phyloP scores from a whole-genome alignment of 2,329 filamentous ascomycete genomes.

The Exutisphaerella laricina region DNA sequence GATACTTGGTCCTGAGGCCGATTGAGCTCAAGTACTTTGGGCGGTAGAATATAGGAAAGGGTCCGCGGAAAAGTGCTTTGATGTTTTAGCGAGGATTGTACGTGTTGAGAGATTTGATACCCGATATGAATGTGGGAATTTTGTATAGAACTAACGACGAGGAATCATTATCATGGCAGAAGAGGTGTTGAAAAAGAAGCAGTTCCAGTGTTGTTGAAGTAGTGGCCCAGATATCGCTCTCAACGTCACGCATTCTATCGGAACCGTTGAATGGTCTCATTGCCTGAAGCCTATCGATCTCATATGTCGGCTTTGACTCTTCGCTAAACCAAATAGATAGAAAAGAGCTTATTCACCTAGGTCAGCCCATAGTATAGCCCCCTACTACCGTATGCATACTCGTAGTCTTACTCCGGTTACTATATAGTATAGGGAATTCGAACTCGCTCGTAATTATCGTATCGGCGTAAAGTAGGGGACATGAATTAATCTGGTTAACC shows the following conservation, averaged over 20 bases:
- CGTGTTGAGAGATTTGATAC: no score
- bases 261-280: no score
- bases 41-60: constrained; percentile 15
- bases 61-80: not conserved
- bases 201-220: no score
- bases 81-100: not conserved
- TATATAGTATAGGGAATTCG: constrained; percentile 50
- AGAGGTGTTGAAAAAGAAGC: no score
- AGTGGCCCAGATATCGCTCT: no score
- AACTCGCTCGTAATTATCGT: not conserved
- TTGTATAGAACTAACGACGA: no score
- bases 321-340: constrained; percentile 59
- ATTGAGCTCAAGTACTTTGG: constrained; percentile 42
- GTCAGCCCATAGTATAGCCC: constrained; percentile 54
- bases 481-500: constrained; percentile 4
- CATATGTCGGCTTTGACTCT: no score
- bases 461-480: not conserved
- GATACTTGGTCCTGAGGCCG: constrained; percentile 49
- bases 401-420: constrained; percentile 55
- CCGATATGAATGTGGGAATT: no score
- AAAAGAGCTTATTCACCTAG: constrained; percentile 58
- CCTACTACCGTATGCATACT: constrained; percentile 50
- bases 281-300: no score
- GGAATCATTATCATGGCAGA: no score
- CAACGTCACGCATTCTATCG: no score